Base-by-base conservation (phyloP, 441 rosid genomes). In the Pelargonium hybrid region DNA sequence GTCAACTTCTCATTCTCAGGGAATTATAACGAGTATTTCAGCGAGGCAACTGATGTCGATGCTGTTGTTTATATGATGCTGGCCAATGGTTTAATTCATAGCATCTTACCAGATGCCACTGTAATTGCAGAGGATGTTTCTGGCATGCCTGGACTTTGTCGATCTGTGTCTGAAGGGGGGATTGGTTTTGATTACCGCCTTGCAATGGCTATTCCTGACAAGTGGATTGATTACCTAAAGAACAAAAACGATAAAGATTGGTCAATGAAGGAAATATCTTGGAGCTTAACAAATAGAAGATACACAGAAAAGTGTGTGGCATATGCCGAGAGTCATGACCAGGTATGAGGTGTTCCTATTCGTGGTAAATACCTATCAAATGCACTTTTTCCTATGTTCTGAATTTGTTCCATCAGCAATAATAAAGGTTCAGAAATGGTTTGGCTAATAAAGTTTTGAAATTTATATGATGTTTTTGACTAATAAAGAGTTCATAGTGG, bases 261-360 rank as follows among this genome's bases (percentile, higher is more conserved):
- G 96, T 86, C 92, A 17, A 86, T 90, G 96, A 70, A 79, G 72
- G 92, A 88, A 69, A 80, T 88, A 65, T 73, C 87, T 7, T 31
- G 80, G 79, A 80, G 82, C 82, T 80, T 90, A 79, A 88, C 90
- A 59, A 88, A 90, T 77, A 85, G 96, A 79, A 87, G 96, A 81
- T 82, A 88, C 78, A 78, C 85, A 23, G 96, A 90, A 80, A 90
- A 88, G 74, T 90, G 92, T 75, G 71, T 90, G 68, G 82, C 93
- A 52, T 90, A 90, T 79, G 92, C 96, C 15, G 96, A 90, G 82
- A 87, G 93, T 81, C 96, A 90, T 84, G 96, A 90, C 81, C 96
- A 90, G 84, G 96, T 84, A 79, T 75, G 80, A 52, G 37, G 54
- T 57, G 66, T 23, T 76, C 50, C 61, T 50, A 50, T 23, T 69